phyloP scores from a whole-genome alignment of 129 eudicot genomes.

The carrot (Daucus carota) region DH1_v3.0 NC_030386.2:29999501-30000000 shows the following conservation, averaged over 20 bases:
- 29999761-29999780: not conserved
- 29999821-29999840: too few relatives aligned
- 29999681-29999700: not conserved
- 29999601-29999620: too few relatives aligned
- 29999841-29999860: not conserved
- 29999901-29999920: too few relatives aligned
- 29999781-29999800: slow-evolving; percentile 13
- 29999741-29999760: not conserved
- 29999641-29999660: too few relatives aligned
- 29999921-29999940: too few relatives aligned
- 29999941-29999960: not conserved
- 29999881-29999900: not conserved
- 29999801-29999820: too few relatives aligned
- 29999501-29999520: too few relatives aligned
- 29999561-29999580: too few relatives aligned
- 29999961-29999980: slow-evolving; percentile 12
- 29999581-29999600: too few relatives aligned
- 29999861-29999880: not conserved
- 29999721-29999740: not conserved
- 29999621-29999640: too few relatives aligned
- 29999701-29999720: not conserved
- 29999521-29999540: too few relatives aligned
- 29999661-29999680: not conserved
- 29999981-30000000: slow-evolving; percentile 27
- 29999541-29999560: too few relatives aligned